Percentiles rank a stretch among this genome's conserved stretches.
These are phyloP conservation scores for Podospora tetraspora DNA, from an alignment of 495 filamentous ascomycete species.

Conservation along the genomic window DNA sequence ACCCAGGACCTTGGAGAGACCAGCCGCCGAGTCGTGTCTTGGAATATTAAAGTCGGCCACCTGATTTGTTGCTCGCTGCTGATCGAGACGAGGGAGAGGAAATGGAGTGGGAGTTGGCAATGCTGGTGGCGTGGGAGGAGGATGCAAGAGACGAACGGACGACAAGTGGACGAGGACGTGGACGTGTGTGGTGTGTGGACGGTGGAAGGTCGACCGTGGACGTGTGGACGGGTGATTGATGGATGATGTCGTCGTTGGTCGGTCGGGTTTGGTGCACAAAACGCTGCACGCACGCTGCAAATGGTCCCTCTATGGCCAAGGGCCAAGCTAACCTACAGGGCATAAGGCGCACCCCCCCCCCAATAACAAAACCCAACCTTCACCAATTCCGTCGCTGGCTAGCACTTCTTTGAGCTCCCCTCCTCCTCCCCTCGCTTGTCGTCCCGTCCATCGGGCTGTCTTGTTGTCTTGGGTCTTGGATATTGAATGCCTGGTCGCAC, in stretches of 20 bases:
- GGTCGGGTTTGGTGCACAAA: constrained; percentile 9
- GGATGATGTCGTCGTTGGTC: constrained; percentile 30
- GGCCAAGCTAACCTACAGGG: not conserved
- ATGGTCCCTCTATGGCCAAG: not conserved
- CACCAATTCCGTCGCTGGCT: not conserved
- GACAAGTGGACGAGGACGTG: not conserved
- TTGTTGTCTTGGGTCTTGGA: not conserved
- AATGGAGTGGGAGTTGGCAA: not conserved
- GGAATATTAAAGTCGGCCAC: not conserved
- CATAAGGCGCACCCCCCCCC: not conserved
- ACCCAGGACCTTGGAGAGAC: not conserved
- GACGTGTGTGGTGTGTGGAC: constrained; percentile 4
- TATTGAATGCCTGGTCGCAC: not conserved
- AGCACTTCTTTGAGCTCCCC: not conserved
- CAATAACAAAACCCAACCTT: not conserved
- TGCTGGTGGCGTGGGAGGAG: constrained; percentile 11
- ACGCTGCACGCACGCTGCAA: not conserved
- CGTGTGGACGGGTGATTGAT: constrained; percentile 17
- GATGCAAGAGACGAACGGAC: constrained; percentile 4
- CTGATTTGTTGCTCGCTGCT: not conserved
- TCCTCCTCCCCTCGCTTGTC: not conserved
- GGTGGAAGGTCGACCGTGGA: constrained; percentile 4
- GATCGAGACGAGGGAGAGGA: not conserved
- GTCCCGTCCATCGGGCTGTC: not conserved
- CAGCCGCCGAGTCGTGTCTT: not conserved